These are phyloP conservation scores for Henckelia pumila DNA, from an alignment of 257 asterid species.

Conservation along the genomic window DNA sequence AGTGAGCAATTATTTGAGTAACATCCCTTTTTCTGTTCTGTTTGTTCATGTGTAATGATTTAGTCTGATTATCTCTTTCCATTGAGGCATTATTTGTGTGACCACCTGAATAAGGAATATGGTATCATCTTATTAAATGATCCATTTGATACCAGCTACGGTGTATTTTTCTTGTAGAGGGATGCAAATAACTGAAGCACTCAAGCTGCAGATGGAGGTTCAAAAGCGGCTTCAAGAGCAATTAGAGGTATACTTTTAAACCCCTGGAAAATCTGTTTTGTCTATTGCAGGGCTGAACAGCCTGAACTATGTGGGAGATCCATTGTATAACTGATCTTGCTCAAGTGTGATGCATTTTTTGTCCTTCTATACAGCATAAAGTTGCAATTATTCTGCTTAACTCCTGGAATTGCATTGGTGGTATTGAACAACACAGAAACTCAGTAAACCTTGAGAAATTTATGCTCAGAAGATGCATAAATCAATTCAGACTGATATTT, in stretches of 20 bases:
- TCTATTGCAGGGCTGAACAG: not conserved
- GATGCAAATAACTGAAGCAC: constrained; percentile 92
- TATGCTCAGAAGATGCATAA: not conserved
- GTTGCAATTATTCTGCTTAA: not conserved
- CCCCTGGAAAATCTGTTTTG: too few species aligned
- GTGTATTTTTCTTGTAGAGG: constrained; percentile 47
- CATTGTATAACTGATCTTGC: not conserved
- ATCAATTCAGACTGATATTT: not conserved
- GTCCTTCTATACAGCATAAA: not conserved
- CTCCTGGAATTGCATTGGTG: not conserved
- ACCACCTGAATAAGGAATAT: not conserved
- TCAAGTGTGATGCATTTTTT: not conserved
- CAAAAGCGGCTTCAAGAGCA: constrained; percentile 98
- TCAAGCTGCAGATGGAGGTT: constrained; percentile 99
- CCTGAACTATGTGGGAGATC: not conserved
- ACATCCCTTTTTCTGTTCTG: constrained; percentile 5
- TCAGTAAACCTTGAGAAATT: not conserved
- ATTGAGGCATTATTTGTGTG: constrained; percentile 1
- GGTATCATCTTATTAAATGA: not conserved
- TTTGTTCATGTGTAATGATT: not conserved
- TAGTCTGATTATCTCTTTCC: constrained; percentile 9
- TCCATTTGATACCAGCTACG: constrained; percentile 8
- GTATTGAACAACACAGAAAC: not conserved
- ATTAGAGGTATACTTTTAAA: constrained; percentile 82
- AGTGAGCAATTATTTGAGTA: constrained; percentile 12